phyloP scores from a whole-genome alignment of 2,329 filamentous ascomycete genomes.

The Cryphonectria nitschkei region DNA sequence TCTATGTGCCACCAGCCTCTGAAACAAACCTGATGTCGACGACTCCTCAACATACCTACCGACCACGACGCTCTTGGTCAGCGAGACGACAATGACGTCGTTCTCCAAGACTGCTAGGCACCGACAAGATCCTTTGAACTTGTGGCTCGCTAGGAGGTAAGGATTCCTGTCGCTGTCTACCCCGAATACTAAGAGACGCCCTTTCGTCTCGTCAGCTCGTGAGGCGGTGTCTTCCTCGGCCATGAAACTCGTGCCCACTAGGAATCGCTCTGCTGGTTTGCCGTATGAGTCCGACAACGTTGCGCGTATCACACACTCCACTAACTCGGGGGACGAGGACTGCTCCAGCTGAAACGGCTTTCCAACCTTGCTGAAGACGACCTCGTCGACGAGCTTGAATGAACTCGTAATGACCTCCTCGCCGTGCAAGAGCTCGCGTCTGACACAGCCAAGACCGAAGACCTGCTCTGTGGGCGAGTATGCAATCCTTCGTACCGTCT shows the following conservation, averaged over 20 bases:
- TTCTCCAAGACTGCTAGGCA: slow-evolving; percentile 75
- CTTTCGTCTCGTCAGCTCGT: slow-evolving; percentile 55
- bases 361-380: slow-evolving; percentile 79
- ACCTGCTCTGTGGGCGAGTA: slow-evolving; percentile 79
- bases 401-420: slow-evolving; percentile 77
- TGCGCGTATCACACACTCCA: slow-evolving; percentile 82
- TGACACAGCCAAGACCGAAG: slow-evolving; percentile 87
- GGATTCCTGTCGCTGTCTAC: slow-evolving; percentile 75
- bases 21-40: slow-evolving; percentile 59
- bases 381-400: slow-evolving; percentile 90
- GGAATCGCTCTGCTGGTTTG: slow-evolving; percentile 71
- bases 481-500: slow-evolving; percentile 84
- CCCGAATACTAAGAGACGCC: slow-evolving; percentile 83
- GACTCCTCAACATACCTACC: slow-evolving; percentile 61
- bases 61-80: slow-evolving; percentile 82
- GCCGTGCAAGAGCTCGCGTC: slow-evolving; percentile 69
- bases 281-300: slow-evolving; percentile 66
- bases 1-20: slow-evolving; percentile 75
- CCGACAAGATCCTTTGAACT: slow-evolving; percentile 79
- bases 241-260: slow-evolving; percentile 87
- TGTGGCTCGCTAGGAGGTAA: slow-evolving; percentile 70
- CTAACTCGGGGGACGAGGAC: slow-evolving; percentile 64
- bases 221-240: slow-evolving; percentile 57
- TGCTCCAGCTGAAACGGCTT: slow-evolving; percentile 65
- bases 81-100: slow-evolving; percentile 78